A percentile compares a stretch with the other conserved stretches of the same genome.
phyloP scores from a whole-genome alignment of 352 stramenopile genomes.

The Globisporangium rhizosaccharum region DNA sequence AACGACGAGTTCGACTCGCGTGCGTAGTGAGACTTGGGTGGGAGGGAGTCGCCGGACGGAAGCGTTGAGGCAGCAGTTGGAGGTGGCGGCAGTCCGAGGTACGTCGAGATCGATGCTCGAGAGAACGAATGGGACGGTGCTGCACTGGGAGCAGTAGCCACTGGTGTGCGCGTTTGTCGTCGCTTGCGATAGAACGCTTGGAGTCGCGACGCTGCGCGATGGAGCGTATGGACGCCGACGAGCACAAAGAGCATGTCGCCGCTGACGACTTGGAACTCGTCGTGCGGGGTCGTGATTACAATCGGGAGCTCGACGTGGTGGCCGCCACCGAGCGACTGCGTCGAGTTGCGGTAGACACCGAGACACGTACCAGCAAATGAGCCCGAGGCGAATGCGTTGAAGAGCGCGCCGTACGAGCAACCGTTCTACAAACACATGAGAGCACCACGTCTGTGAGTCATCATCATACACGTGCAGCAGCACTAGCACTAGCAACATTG shows the following conservation, averaged over 20 bases:
- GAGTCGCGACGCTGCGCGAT: conserved; percentile 53
- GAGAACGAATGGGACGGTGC: conserved; percentile 3
- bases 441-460: not conserved
- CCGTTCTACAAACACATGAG: conserved; percentile 13
- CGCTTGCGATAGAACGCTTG: conserved; percentile 42
- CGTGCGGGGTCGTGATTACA: conserved; percentile 65
- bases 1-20: no score
- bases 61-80: no score
- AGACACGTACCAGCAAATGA: conserved; percentile 64
- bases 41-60: no score
- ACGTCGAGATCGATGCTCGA: conserved; percentile 26
- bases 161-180: not conserved
- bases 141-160: not conserved
- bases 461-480: no score
- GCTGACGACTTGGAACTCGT: conserved; percentile 38
- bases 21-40: no score
- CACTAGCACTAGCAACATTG: not conserved
- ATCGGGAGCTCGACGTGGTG: conserved; percentile 59
- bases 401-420: conserved; percentile 58
- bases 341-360: conserved; percentile 67
- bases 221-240: conserved; percentile 63
- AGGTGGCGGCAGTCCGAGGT: conserved; percentile 15
- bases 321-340: conserved; percentile 32
- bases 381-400: conserved; percentile 51
- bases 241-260: conserved; percentile 68